phyloP scores from a whole-genome alignment of 2,329 filamentous ascomycete genomes.

The Leptographium flavum region DNA sequence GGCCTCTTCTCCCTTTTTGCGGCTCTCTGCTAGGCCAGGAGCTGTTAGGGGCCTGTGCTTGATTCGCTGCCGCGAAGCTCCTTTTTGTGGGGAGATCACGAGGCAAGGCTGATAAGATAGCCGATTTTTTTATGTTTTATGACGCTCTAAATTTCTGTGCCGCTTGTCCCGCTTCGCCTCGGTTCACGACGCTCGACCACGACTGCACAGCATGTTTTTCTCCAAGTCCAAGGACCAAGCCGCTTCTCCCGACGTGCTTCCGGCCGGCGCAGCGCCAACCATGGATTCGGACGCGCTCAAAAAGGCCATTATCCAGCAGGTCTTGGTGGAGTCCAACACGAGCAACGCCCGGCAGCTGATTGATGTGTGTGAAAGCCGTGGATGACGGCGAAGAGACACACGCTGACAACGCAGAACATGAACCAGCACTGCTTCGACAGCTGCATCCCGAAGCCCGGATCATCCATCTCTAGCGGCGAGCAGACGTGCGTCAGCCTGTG shows the following conservation, averaged over 20 bases:
- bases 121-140: not conserved
- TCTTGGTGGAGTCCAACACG: constrained; percentile 49
- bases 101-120: constrained; percentile 2
- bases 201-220: constrained; percentile 6
- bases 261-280: constrained; percentile 1
- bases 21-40: not conserved
- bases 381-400: not conserved
- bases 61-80: not conserved
- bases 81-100: not conserved
- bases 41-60: not conserved
- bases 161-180: not conserved
- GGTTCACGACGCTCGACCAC: not conserved
- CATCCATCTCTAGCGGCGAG: constrained; percentile 52
- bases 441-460: constrained; percentile 57
- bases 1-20: constrained; percentile 9
- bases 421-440: constrained; percentile 71
- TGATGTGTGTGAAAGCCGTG: constrained; percentile 33
- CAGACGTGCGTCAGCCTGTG: constrained; percentile 58
- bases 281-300: constrained; percentile 48
- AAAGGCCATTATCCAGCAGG: constrained; percentile 49
- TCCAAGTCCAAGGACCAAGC: constrained; percentile 8
- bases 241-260: constrained; percentile 3
- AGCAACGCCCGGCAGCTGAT: constrained; percentile 58
- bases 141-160: not conserved
- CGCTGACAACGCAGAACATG: constrained; percentile 43